A percentile compares a stretch with the other conserved stretches of the same genome.
These are phyloP conservation scores for Macrotyloma uniflorum DNA, from an alignment of 306 rosid genomes.

Conservation along the genomic window DNA sequence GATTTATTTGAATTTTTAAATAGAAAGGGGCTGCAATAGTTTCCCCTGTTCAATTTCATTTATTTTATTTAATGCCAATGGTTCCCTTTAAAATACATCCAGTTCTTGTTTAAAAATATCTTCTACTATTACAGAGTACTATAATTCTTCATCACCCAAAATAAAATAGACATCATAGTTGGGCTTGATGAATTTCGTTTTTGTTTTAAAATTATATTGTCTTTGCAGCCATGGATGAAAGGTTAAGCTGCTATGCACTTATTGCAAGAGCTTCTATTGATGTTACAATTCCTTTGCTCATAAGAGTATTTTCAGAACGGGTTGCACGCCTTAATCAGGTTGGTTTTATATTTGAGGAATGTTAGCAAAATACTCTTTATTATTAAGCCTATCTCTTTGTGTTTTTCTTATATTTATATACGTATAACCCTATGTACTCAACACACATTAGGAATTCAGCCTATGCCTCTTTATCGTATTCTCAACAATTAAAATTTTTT, in stretches of 20 bases:
- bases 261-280: slow-evolving; percentile 87
- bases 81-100: slow-evolving; percentile 11
- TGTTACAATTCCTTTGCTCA: slow-evolving; percentile 79
- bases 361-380: neutral
- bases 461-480: too few species aligned
- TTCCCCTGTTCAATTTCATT: slow-evolving; percentile 2
- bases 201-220: slow-evolving; percentile 20
- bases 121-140: neutral
- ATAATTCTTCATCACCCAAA: neutral
- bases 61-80: slow-evolving; percentile 15
- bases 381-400: too few species aligned
- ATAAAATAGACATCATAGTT: neutral
- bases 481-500: neutral
- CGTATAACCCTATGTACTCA: too few species aligned
- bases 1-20: neutral
- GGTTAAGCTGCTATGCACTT: slow-evolving; percentile 89
- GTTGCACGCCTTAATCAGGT: slow-evolving; percentile 81
- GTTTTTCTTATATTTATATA: too few species aligned
- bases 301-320: slow-evolving; percentile 65
- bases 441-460: too few species aligned
- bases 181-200: slow-evolving; percentile 24
- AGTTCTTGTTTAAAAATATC: slow-evolving; percentile 25
- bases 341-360: slow-evolving; percentile 19
- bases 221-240: slow-evolving; percentile 95
- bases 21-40: neutral